Evolutionary conservation across 2,329 filamentous ascomycete genomes (phyloP), one percentile per base, ranked within the genome.

Genomic region (Penicillium sp.): DNA sequence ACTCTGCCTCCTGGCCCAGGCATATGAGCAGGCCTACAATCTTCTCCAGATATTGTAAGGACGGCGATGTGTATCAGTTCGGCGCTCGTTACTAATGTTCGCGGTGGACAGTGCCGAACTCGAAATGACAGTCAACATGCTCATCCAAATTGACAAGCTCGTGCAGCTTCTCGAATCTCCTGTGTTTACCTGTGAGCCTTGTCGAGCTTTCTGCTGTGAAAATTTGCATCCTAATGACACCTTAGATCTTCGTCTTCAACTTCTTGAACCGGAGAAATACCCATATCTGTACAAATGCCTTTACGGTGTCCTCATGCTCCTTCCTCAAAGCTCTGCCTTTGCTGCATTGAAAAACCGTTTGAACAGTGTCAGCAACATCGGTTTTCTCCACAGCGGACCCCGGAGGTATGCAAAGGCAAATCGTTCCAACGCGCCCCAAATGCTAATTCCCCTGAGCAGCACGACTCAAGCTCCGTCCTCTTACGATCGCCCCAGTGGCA

Each of bases 91-190:
- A 29, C 49, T 57, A 43, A 60, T 62, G 62, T 32, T 10, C 64
- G 31, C 28, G 21, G 9, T n/a, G n/a, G n/a, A n/a, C 50, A 94
- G 88, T 67, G 93, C 88, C 44, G 93, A 98, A 58, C 75, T 98
- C 33, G 93, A 98, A 64, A 97, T 98, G 88, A 97, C 91, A 0
- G 93, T 98, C 54, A 95, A 95, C 56, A 94, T 96, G 68, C 79
- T 98, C 39, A 98, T 98, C 29, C 94, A 98, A 64, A 96, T 98
- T 54, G 93, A 98, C 67, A 98, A 98, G 65, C 77, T 98, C 11
- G 93, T 98, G 9, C 93, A 98, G 64, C 77, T 98, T 11, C 81
- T 98, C 26, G 93, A 98, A 64, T 97, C 90, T 0, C 93, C 93
- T 0, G 93, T 98, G 1, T 98, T 98, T 60, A 98, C 93, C 32